These are phyloP conservation scores for Apophysomyces trapeziformis DNA, from an alignment of 371 early-diverging fungal genomes.

Conservation along the genomic window DNA sequence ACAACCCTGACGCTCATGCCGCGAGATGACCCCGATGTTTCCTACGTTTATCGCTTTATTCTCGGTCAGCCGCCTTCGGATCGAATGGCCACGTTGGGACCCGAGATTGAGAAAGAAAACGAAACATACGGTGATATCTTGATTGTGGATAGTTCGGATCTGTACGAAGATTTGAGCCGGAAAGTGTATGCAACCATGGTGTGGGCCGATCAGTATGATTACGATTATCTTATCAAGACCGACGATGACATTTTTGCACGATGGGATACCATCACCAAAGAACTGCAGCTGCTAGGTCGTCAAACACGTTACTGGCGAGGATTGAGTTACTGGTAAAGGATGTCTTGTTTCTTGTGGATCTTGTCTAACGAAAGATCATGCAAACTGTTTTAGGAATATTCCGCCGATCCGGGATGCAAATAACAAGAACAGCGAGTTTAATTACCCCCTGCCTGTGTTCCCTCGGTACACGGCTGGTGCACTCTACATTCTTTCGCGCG, in stretches of 20 bases:
- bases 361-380: too few species aligned
- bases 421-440: slow-evolving; percentile 52
- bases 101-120: slow-evolving; percentile 48
- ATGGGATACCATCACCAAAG: slow-evolving; percentile 63
- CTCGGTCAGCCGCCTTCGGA: slow-evolving; percentile 55
- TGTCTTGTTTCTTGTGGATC: too few species aligned
- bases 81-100: slow-evolving; percentile 31
- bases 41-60: slow-evolving; percentile 57
- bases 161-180: slow-evolving; percentile 51
- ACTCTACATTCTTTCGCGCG: slow-evolving; percentile 59
- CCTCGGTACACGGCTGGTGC: slow-evolving; percentile 66
- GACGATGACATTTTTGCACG: slow-evolving; percentile 71
- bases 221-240: slow-evolving; percentile 68
- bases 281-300: slow-evolving; percentile 55
- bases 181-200: slow-evolving; percentile 60
- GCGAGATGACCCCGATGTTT: slow-evolving; percentile 39
- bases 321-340: slow-evolving; percentile 60
- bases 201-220: slow-evolving; percentile 59
- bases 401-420: slow-evolving; percentile 45
- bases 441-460: slow-evolving; percentile 53
- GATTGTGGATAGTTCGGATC: slow-evolving; percentile 53
- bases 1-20: slow-evolving; percentile 62
- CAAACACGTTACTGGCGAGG: slow-evolving; percentile 66
- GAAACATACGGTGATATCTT: slow-evolving; percentile 47
- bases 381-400: slow-evolving; percentile 33